Evolutionary conservation across 2,329 filamentous ascomycete genomes (phyloP).

Genomic region (Epicoccum nigrum): DNA sequence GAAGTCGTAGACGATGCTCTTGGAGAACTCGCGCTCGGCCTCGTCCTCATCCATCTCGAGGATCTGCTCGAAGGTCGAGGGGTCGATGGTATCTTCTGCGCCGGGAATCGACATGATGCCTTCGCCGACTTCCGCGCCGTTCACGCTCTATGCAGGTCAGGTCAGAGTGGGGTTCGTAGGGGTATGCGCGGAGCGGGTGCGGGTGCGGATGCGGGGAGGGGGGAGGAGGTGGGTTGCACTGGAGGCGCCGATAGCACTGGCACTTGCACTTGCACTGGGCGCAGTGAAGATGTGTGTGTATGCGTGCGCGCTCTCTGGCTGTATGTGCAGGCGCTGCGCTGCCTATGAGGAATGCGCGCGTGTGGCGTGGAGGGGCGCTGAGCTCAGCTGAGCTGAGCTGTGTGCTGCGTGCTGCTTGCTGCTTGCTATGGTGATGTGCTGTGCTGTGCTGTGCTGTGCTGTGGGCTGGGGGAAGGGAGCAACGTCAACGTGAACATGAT

Average conservation of each 20-base stretch:
- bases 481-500: slow-evolving; percentile 24
- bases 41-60: slow-evolving; percentile 97
- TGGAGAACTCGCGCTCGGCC: slow-evolving; percentile 84
- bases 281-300: not conserved
- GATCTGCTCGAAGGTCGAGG: slow-evolving; percentile 86
- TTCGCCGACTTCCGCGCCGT: slow-evolving; percentile 36
- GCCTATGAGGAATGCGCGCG: slow-evolving; percentile 2
- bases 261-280: not conserved
- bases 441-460: not conserved
- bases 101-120: slow-evolving; percentile 59
- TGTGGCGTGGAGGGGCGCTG: slow-evolving; percentile 21
- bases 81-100: slow-evolving; percentile 78
- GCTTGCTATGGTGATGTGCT: too few relatives aligned
- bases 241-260: too few relatives aligned
- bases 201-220: not conserved
- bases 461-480: slow-evolving; percentile 14
- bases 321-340: too few relatives aligned
- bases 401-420: too few relatives aligned
- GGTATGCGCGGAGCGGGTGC: slow-evolving; percentile 3
- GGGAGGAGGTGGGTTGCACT: not conserved
- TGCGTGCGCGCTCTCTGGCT: too few relatives aligned
- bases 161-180: slow-evolving; percentile 17
- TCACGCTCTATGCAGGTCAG: slow-evolving; percentile 27
- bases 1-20: slow-evolving; percentile 87
- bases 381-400: too few relatives aligned